Evolutionary conservation across 805 yeast genomes (phyloP), one percentile per base, ranked within the genome.

Genomic region (Metschnikowia aberdeeniae): DNA sequence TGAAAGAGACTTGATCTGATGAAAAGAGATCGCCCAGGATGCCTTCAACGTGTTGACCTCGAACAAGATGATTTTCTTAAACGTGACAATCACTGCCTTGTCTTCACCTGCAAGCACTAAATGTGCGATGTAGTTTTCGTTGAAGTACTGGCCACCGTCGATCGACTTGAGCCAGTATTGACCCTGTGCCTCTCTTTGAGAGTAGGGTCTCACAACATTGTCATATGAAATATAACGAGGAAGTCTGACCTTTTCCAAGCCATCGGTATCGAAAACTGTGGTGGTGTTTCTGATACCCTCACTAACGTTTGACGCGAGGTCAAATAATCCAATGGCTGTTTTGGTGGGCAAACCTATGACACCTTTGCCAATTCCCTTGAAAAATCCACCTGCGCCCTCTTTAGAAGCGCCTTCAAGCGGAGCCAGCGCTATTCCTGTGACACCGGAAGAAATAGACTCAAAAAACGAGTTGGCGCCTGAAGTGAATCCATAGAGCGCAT

Each of bases 331-430:
- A 54, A 92, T 89, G 0, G 97, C 96, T 0, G 98, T 88, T 69
- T 93, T 93, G 0, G 99, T 90, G 0, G 99, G 99, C 27, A 95
- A 67, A 0, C 99, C 99, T 45, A 93, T 80, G n/a, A 95, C 59
- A 10, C 99, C 99, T 57, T 84, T 86, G 4, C 99, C 99, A 3
- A 93, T 60, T 1, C 99, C 99, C 60, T 83, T 88, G 67, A 93
- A 80, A 62, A 93, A 92, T 0, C 99, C 99, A 3, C 82, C 70
- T 0, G 98, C 81, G 5, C 99, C 99, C 32, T 84, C 95, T 43
- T 78, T 73, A n/a, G 77, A 73, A 0, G 96, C 96, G 6, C 98
- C 99, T 55, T 85, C 84, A 47, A 87, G 76, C 2, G 99, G 99
- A 6, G 92, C 93, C 27, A 81, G 70, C 0, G 98, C 99, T 32